Conservation (phyloP, 202 grass and related monocot species). For the Elaeis oleifera region DNA sequence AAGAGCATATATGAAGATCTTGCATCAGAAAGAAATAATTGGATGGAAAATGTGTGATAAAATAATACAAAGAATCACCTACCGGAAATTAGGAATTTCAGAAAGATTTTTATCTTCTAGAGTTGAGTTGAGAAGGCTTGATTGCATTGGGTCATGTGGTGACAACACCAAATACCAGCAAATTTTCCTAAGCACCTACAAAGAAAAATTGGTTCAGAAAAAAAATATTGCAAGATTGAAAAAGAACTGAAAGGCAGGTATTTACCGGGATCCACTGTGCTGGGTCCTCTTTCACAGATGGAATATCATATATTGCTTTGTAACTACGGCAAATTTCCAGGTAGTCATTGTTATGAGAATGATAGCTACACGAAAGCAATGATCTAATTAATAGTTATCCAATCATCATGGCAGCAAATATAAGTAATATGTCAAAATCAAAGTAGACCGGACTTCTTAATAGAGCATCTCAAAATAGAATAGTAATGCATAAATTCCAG, state of each 20-base stretch:
- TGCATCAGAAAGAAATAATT: too few species aligned
- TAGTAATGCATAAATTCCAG: too few species aligned
- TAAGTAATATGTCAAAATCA: background rate
- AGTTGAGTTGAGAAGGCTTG: slow-evolving; percentile 86
- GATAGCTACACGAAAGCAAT: slow-evolving; percentile 46
- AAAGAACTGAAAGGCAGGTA: background rate
- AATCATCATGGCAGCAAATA: background rate
- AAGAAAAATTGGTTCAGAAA: background rate
- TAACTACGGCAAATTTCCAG: slow-evolving; percentile 87
- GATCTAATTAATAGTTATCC: slow-evolving; percentile 1
- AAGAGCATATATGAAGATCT: background rate
- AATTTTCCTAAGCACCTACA: slow-evolving; percentile 87
- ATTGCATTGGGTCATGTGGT: slow-evolving; percentile 89
- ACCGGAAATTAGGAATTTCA: slow-evolving; percentile 82
- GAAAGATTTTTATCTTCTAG: slow-evolving; percentile 84
- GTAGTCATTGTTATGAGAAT: slow-evolving; percentile 83
- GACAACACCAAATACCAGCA: slow-evolving; percentile 84
- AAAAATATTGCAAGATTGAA: background rate
- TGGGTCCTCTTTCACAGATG: slow-evolving; percentile 74
- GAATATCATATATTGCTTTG: slow-evolving; percentile 91
- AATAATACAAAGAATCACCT: slow-evolving; percentile 6
- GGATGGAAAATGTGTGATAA: background rate
- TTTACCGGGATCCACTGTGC: slow-evolving; percentile 75
- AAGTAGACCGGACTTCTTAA: background rate
- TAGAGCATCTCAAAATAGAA: too few species aligned